A percentile compares a stretch with the other conserved stretches of the same genome.
These are phyloP conservation scores for Xylariomycetidae sp. DNA, from an alignment of 2,329 filamentous ascomycete genomes.

Conservation along the genomic window DNA sequence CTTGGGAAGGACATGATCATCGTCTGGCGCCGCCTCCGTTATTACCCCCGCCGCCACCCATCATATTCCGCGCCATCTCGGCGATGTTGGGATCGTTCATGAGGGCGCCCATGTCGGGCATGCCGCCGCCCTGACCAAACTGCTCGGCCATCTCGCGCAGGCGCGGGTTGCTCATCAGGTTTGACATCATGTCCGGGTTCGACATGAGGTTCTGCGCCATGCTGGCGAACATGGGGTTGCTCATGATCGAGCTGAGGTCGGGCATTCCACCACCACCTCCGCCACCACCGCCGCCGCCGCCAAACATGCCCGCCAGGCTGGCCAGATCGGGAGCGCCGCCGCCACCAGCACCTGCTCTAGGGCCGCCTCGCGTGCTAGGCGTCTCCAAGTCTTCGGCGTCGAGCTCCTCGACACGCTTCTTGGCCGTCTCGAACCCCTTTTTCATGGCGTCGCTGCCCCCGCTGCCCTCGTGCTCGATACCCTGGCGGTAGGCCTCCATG, in stretches of 20 bases:
- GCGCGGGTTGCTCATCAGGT: conserved; percentile 90
- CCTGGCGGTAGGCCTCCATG: conserved; percentile 91
- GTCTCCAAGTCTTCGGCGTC: conserved; percentile 48
- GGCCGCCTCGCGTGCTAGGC: no score
- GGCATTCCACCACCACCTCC: conserved; percentile 77
- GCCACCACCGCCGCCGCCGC: conserved; percentile 55
- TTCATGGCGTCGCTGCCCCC: conserved; percentile 97
- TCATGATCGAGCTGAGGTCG: conserved; percentile 83
- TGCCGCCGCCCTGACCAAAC: conserved; percentile 73
- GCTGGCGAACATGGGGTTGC: conserved; percentile 94
- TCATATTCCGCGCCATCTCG: conserved; percentile 60
- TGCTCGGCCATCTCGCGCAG: conserved; percentile 81
- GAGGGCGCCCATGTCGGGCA: conserved; percentile 79
- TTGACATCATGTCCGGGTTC: conserved; percentile 88
- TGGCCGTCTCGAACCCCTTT: conserved; percentile 92
- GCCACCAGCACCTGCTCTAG: conserved; percentile 43
- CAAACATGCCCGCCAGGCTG: conserved; percentile 68
- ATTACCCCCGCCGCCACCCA: conserved; percentile 25
- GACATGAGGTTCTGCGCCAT: conserved; percentile 98
- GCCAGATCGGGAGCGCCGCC: conserved; percentile 69
- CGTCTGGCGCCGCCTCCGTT: conserved; percentile 13
- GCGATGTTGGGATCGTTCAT: conserved; percentile 92
- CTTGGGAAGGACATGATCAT: no score
- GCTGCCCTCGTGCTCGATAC: conserved; percentile 89
- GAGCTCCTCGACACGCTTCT: conserved; percentile 79